Conservation (phyloP, 1,139 yeast genomes). For the Suhomyces ambrosiae region DNA sequence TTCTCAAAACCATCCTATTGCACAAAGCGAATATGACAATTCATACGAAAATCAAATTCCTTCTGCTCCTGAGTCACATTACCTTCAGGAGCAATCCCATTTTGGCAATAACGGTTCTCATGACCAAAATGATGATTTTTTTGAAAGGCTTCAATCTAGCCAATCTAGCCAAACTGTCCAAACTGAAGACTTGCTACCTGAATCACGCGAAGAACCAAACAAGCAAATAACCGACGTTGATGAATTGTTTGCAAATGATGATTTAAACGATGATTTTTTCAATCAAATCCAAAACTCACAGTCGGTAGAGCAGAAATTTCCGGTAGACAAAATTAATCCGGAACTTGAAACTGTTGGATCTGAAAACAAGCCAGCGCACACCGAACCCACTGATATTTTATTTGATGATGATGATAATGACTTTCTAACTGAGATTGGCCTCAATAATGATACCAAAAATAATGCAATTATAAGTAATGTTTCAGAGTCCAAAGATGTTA, state of each 20-base stretch:
- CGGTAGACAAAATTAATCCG: too few relatives aligned
- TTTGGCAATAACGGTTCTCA: background rate
- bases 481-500: background rate
- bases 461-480: background rate
- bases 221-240: background rate
- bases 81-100: background rate
- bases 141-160: background rate
- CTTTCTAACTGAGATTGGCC: constrained; percentile 17
- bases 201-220: constrained; percentile 1
- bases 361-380: too few relatives aligned
- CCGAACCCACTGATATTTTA: constrained; percentile 18
- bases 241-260: constrained; percentile 7
- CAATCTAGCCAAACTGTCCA: background rate
- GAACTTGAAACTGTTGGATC: too few relatives aligned
- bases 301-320: too few relatives aligned
- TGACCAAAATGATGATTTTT: background rate
- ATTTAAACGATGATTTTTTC: constrained; percentile 2
- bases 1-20: too few relatives aligned
- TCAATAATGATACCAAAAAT: background rate
- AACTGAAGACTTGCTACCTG: constrained; percentile 5
- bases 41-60: constrained; percentile 1
- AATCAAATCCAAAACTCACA: constrained; percentile 3
- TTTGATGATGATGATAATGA: constrained; percentile 21
- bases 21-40: too few relatives aligned
- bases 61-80: background rate